Percentiles rank a stretch among this genome's conserved stretches.
These are phyloP conservation scores for Neopestalotiopsis sp. DNA, from an alignment of 2,329 filamentous ascomycete species.

Conservation along the genomic window DNA sequence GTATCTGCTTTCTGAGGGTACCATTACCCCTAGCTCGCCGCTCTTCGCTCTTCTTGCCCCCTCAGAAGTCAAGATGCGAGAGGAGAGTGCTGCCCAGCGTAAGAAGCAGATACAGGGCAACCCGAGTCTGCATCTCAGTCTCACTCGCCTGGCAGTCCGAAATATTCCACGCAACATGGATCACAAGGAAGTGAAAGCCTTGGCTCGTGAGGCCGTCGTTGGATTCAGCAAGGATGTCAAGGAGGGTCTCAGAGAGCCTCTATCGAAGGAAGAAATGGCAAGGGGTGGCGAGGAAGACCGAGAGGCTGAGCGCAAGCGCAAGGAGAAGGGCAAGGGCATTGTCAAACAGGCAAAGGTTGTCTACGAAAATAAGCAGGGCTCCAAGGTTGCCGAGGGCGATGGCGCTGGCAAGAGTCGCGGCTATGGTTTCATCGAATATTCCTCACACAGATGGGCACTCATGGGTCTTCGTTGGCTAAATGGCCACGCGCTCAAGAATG, in stretches of 20 bases:
- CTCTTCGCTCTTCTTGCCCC: conserved; percentile 78
- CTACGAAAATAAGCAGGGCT: conserved; percentile 85
- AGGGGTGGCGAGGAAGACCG: conserved; percentile 82
- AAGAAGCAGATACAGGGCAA: conserved; percentile 91
- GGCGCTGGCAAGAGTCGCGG: conserved; percentile 86
- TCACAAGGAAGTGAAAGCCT: conserved; percentile 87
- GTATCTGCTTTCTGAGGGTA: conserved; percentile 87
- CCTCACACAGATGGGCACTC: conserved; percentile 88
- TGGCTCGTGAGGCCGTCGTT: conserved; percentile 91
- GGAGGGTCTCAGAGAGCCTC: conserved; percentile 71
- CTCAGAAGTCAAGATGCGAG: conserved; percentile 84
- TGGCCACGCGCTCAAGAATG: conserved; percentile 66
- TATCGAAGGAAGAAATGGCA: conserved; percentile 88
- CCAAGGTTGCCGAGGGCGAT: conserved; percentile 77
- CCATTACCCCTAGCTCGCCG: conserved; percentile 76
- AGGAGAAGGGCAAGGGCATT: conserved; percentile 81
- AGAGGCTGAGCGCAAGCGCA: conserved; percentile 79
- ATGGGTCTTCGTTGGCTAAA: conserved; percentile 97
- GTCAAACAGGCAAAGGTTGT: conserved; percentile 95
- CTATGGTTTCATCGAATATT: conserved; percentile 98
- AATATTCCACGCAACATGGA: conserved; percentile 86
- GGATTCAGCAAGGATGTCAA: conserved; percentile 93
- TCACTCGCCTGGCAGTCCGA: conserved; percentile 88
- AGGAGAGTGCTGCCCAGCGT: conserved; percentile 84
- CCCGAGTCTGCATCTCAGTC: conserved; percentile 83